Base-by-base conservation (phyloP, 345 rosid species). In the Aegle marmelos region DNA sequence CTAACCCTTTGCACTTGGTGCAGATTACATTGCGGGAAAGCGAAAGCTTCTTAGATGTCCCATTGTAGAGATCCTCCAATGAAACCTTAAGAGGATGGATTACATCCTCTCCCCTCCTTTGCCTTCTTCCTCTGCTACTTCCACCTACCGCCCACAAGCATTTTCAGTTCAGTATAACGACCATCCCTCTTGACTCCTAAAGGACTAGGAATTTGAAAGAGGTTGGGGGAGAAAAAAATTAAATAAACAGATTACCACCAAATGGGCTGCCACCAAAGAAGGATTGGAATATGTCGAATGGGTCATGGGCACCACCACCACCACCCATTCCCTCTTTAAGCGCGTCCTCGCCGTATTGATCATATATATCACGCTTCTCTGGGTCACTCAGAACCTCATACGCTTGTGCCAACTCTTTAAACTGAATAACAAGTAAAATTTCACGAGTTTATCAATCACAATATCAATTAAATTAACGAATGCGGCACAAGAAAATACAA, bases 261-360 rank as follows among this genome's bases (percentile, higher is more conserved):
- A 92, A 92, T 1, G 96, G 92, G 59, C 67, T 90, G 76, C 92
- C 96, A 45, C 96, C 97, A 73, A 92, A 92, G 87, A 92, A 92
- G 21, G 97, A 89, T 27, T 83, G 86, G 87, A 92, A 92, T 63
- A 92, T 92, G 82, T 92, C 97, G 63, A 92, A 89, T 9, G 94
- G 97, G 50, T 92, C 91, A 33, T 92, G 97, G 48, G 85, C 94
- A 1, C 92, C 86, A 0, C 88, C 92, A 1, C 94, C 90, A 4
- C 91, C 91, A n/a, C 91, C 94, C 94, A 92, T 92, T 83, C 97
- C 97, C 84, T 92, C 97, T 85, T 90, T 92, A 58, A 92, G 94
- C 10, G 94, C 97, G 75, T 90, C 97, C 89, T 92, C 94, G 2
- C 97, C 97, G 73, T 92, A 92, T 58, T 87, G 93, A 81, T 92